A percentile compares a stretch with the other conserved stretches of the same genome.
These are phyloP conservation scores for Candida nanaspora DNA, from an alignment of 805 yeast species.

Conservation along the genomic window DNA sequence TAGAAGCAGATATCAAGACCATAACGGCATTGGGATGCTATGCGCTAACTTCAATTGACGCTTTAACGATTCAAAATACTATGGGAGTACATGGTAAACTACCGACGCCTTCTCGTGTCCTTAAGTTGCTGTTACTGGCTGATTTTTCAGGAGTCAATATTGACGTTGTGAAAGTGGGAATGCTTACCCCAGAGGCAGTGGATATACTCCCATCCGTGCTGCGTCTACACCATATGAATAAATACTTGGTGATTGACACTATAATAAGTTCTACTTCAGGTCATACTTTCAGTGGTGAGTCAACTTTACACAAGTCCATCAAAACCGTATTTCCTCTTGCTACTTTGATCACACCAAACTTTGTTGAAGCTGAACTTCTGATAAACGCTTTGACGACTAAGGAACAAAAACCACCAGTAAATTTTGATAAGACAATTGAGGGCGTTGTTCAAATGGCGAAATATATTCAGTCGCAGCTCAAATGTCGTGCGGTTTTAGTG, in stretches of 20 bases:
- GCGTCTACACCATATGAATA: constrained; percentile 19
- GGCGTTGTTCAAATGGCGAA: constrained; percentile 13
- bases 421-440: not conserved
- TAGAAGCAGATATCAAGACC: constrained; percentile 83
- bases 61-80: constrained; percentile 77
- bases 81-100: constrained; percentile 33
- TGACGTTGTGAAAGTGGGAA: constrained; percentile 73
- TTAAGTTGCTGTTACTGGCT: constrained; percentile 43
- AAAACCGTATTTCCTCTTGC: constrained; percentile 39
- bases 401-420: not conserved
- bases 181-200: constrained; percentile 54
- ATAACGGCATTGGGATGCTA: constrained; percentile 68
- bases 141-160: constrained; percentile 52
- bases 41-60: constrained; percentile 71
- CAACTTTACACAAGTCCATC: constrained; percentile 25
- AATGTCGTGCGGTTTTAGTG: constrained; percentile 38
- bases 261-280: constrained; percentile 82
- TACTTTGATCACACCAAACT: constrained; percentile 63
- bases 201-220: constrained; percentile 33
- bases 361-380: constrained; percentile 43
- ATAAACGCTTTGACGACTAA: not conserved
- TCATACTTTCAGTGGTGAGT: not conserved
- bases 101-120: constrained; percentile 33
- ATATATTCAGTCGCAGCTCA: constrained; percentile 25
- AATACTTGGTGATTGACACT: constrained; percentile 64